phyloP scores from a whole-genome alignment of 805 yeast species.

The Monosporozyma solicola region DNA sequence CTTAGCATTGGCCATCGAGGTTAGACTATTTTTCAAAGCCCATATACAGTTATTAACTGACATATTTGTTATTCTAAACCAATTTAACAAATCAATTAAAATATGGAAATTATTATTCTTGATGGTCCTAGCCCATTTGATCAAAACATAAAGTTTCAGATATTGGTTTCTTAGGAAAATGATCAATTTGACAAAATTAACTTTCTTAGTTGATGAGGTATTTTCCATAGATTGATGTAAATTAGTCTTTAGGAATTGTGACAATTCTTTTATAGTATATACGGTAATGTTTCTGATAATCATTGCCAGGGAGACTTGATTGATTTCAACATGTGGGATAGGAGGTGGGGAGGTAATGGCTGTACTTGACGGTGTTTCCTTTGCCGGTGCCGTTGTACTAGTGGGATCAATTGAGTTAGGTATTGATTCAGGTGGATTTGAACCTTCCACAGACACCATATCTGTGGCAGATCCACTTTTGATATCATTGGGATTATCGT shows the following conservation, averaged over 20 bases:
- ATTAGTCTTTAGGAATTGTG: constrained; percentile 29
- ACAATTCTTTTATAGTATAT: constrained; percentile 26
- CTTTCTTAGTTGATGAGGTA: constrained; percentile 45
- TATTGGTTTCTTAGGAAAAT: constrained; percentile 74
- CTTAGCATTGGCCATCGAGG: constrained; percentile 74
- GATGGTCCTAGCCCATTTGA: constrained; percentile 70
- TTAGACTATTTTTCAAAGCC: constrained; percentile 52
- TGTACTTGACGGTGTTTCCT: not conserved
- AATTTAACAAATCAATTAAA: constrained; percentile 78
- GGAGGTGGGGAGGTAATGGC: constrained; percentile 16
- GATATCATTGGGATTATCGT: not conserved
- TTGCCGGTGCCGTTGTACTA: not conserved
- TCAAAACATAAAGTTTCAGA: constrained; percentile 71
- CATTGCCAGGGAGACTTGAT: constrained; percentile 26
- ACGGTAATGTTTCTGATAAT: constrained; percentile 27
- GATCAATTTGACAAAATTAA: constrained; percentile 55
- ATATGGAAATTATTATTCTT: constrained; percentile 61
- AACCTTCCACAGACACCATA: not conserved
- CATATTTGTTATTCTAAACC: constrained; percentile 75
- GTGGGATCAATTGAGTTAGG: not conserved
- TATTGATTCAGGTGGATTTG: not conserved
- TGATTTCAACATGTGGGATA: constrained; percentile 30
- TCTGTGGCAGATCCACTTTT: not conserved
- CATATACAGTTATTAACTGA: constrained; percentile 54
- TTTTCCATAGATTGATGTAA: constrained; percentile 13